Evolutionary conservation across 176 grass and related monocot genomes (phyloP).

Genomic region (Leersia perrieri): DNA sequence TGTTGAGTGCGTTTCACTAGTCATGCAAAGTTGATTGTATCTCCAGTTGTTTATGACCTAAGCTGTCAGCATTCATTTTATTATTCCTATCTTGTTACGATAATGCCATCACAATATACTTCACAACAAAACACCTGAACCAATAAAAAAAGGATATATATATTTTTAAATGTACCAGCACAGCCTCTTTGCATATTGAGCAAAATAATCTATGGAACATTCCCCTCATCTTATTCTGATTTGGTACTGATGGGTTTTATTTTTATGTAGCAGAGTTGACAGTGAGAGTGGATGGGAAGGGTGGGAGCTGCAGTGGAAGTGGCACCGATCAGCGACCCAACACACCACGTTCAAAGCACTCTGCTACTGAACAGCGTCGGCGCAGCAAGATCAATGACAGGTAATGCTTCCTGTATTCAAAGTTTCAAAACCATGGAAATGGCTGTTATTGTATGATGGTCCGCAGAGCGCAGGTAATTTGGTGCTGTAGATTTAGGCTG

Average conservation of each 20-base stretch:
- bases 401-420: slow-evolving; percentile 23
- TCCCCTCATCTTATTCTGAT: background rate
- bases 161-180: background rate
- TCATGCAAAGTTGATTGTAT: background rate
- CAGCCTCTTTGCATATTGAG: background rate
- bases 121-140: background rate
- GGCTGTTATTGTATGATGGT: background rate
- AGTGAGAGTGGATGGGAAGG: slow-evolving; percentile 62
- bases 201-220: background rate
- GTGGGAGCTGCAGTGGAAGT: slow-evolving; percentile 59
- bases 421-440: background rate
- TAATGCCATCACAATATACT: background rate
- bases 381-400: slow-evolving; percentile 99
- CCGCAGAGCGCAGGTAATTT: slow-evolving; percentile 1
- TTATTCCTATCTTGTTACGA: background rate
- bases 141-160: slow-evolving; percentile 14
- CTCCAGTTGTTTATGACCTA: slow-evolving; percentile 20
- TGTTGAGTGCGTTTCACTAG: slow-evolving; percentile 3
- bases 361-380: slow-evolving; percentile 86
- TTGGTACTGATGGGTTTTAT: slow-evolving; percentile 22
- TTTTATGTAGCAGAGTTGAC: slow-evolving; percentile 42
- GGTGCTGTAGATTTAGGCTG: background rate
- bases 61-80: background rate
- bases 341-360: slow-evolving; percentile 94
- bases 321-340: slow-evolving; percentile 72